Conservation (phyloP, 2,329 filamentous ascomycete species). For the Periconia sp. region DNA sequence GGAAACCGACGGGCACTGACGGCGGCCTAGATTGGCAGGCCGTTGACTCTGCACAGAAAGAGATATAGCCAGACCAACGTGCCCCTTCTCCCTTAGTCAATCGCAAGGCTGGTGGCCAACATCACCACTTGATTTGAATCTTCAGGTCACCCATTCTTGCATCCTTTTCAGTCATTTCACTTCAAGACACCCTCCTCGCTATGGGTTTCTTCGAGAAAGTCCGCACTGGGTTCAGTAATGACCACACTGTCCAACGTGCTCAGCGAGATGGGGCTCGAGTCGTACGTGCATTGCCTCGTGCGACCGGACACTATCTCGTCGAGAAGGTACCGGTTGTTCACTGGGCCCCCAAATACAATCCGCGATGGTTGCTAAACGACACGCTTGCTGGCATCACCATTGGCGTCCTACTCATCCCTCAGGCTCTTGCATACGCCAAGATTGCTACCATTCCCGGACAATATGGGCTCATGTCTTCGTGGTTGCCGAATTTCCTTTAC, state of each 20-base stretch:
- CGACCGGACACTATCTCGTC: conserved; percentile 60
- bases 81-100: neutral
- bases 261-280: conserved; percentile 39
- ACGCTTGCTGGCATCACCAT: conserved; percentile 70
- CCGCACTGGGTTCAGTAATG: conserved; percentile 26
- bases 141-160: neutral
- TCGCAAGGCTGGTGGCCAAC: neutral
- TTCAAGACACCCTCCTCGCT: conserved; percentile 4
- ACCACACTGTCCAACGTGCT: conserved; percentile 35
- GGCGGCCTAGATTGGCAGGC: neutral
- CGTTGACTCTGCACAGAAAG: neutral
- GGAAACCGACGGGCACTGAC: conserved; percentile 5
- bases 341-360: conserved; percentile 68
- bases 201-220: conserved; percentile 32
- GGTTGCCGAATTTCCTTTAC: conserved; percentile 92
- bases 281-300: conserved; percentile 55
- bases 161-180: conserved; percentile 3
- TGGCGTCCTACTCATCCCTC: conserved; percentile 83
- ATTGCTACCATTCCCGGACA: conserved; percentile 85
- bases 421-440: conserved; percentile 97
- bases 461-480: conserved; percentile 89
- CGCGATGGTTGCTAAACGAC: conserved; percentile 67
- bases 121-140: neutral
- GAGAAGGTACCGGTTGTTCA: conserved; percentile 68
- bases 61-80: neutral